Evolutionary conservation across 495 filamentous ascomycete genomes (phyloP).

Genomic region (Penicillium roqueforti): DNA sequence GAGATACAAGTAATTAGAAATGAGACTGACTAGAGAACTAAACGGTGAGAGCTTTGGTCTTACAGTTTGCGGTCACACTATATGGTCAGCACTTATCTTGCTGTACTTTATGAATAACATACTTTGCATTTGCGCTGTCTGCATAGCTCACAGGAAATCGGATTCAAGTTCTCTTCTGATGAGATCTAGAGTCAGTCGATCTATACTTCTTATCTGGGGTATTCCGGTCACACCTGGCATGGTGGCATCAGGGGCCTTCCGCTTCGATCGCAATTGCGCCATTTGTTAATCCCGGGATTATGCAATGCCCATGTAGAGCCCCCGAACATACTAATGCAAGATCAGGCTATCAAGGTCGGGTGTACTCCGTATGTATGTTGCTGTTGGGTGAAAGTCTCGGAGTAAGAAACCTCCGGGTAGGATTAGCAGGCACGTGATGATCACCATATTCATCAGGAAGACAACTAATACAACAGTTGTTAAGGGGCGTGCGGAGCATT

Average conservation of each 20-base stretch:
- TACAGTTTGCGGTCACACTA: slow-evolving; percentile 31
- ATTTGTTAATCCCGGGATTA: neutral
- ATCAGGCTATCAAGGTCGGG: neutral
- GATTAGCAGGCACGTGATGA: slow-evolving; percentile 3
- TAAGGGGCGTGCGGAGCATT: too few relatives aligned
- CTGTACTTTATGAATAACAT: neutral
- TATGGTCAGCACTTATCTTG: slow-evolving; percentile 2
- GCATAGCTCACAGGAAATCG: slow-evolving; percentile 28
- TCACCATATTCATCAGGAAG: neutral
- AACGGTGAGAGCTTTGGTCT: neutral
- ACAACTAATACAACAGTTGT: too few relatives aligned
- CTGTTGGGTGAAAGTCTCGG: neutral
- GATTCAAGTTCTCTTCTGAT: slow-evolving; percentile 14
- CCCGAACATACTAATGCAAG: neutral
- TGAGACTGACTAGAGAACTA: neutral
- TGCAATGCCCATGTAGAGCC: neutral
- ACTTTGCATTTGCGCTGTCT: slow-evolving; percentile 33
- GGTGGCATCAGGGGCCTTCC: slow-evolving; percentile 7
- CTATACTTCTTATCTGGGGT: neutral
- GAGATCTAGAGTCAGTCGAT: slow-evolving; percentile 1
- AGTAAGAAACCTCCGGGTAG: slow-evolving; percentile 9
- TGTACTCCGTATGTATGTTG: too few relatives aligned
- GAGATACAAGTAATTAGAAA: neutral
- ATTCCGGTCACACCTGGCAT: slow-evolving; percentile 10
- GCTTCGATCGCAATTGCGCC: slow-evolving; percentile 12